Conservation (phyloP, 257 asterid species). For the Asclepias syriaca region DNA sequence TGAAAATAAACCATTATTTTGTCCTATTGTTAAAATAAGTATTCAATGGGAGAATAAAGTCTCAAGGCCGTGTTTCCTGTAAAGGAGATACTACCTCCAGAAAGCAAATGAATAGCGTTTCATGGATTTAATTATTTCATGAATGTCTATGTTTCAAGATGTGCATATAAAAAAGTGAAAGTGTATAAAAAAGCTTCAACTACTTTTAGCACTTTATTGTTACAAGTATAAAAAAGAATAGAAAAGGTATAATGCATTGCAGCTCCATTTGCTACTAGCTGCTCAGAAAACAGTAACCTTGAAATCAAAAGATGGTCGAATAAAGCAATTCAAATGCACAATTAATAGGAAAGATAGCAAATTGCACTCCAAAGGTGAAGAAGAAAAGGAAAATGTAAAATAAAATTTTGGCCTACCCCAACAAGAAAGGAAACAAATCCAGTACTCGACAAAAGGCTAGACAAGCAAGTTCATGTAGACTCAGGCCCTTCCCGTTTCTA, state of each 20-base stretch:
- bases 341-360: background rate
- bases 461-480: constrained; percentile 84
- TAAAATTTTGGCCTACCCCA: constrained; percentile 45
- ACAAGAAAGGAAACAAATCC: constrained; percentile 57
- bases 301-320: background rate
- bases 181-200: background rate
- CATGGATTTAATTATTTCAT: too few relatives aligned
- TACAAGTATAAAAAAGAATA: background rate
- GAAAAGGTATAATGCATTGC: background rate
- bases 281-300: background rate
- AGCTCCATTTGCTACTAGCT: background rate
- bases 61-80: background rate
- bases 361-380: background rate
- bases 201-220: background rate
- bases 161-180: background rate
- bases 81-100: background rate
- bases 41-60: background rate
- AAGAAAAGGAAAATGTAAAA: background rate
- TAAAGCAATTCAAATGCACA: background rate
- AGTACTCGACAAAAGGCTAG: constrained; percentile 71
- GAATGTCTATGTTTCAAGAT: background rate
- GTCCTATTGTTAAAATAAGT: background rate
- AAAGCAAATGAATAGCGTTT: background rate
- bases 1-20: background rate
- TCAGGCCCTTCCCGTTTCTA: constrained; percentile 51